Base-by-base conservation (phyloP, 805 yeast species). In the Monosporozyma siamensis region DNA sequence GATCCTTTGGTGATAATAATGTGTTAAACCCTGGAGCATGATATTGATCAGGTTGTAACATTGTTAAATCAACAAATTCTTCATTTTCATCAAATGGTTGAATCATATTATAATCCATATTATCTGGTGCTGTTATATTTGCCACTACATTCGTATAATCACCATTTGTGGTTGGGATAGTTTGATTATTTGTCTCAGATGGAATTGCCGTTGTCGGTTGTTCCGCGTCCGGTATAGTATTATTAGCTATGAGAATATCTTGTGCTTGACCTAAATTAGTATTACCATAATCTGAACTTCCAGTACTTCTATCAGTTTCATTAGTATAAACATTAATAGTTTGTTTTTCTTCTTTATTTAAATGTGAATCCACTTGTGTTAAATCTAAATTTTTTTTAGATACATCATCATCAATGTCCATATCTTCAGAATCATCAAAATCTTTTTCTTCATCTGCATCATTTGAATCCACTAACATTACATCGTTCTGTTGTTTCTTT, bases 31-130 rank as follows among this genome's bases (percentile, higher is more conserved):
- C 75, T 6, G 76, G 69, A 31, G 84, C 74, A 54, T 71, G 78
- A 6, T 74, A 73, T 61, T 84, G 94, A 34, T 81, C 89, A 18
- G 79, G 79, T 61, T 82, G 89, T 41, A 83, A 65, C 53, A 70
- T 71, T 4, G 82, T 69, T 49, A 82, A 63, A 59, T 81, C 88
- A 34, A 80, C 60, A 37, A 67, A 67, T 38, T 68, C 70, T 24
- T 65, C 70, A 8, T 50, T 51, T 15, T 48, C 46, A 32, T 45
- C 47, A 23, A 42, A 44, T 8, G 39, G 43, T 29, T 45, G 42
- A 4, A 44, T 34, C 45, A 41, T 43, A 29, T 48, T 41, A 26
- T 42, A 43, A 38, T 48, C 45, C 22, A 35, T 23, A 34, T 41
- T 23, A 17, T 24, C 26, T 18, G 35, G 22, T 8, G 35, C 24